phyloP scores from a whole-genome alignment of 1,284 basidiomycete species.

The Tylopilus sp. region DNA sequence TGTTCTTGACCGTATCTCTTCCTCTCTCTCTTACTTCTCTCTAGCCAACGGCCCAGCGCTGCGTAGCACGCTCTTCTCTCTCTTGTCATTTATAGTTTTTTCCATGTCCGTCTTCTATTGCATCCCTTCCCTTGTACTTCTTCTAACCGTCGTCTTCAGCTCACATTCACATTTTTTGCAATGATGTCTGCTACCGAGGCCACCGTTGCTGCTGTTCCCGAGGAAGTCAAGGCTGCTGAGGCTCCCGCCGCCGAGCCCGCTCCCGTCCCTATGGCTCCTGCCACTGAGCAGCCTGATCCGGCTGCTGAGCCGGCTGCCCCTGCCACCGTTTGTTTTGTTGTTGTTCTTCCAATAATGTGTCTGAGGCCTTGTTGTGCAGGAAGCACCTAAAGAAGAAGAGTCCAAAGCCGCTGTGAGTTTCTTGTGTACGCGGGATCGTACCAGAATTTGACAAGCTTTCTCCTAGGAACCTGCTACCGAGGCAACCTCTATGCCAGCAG shows the following conservation, averaged over 20 bases:
- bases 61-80: constrained; percentile 52
- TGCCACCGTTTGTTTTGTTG: constrained; percentile 18
- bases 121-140: constrained; percentile 12
- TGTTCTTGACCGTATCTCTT: constrained; percentile 42
- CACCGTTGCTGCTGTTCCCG: constrained; percentile 43
- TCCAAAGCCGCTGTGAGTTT: constrained; percentile 41
- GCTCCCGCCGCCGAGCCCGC: constrained; percentile 38
- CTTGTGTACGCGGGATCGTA: rapidly evolving
- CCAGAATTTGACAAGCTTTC: not conserved
- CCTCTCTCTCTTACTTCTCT: constrained; percentile 46
- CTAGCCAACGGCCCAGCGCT: constrained; percentile 42
- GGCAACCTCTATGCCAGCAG: constrained; percentile 36
- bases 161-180: constrained; percentile 50
- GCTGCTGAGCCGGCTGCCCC: constrained; percentile 34
- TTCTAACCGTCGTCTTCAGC: constrained; percentile 33
- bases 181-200: constrained; percentile 78
- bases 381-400: constrained; percentile 50
- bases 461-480: constrained; percentile 36
- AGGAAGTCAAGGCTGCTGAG: constrained; percentile 55
- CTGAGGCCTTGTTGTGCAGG: constrained; percentile 33
- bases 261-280: constrained; percentile 32
- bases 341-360: not conserved
- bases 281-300: constrained; percentile 35
- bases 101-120: constrained; percentile 37
- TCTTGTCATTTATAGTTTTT: constrained; percentile 47